phyloP scores from a whole-genome alignment of 2,329 filamentous ascomycete species.

The Tolypocladium pustulatum region DNA sequence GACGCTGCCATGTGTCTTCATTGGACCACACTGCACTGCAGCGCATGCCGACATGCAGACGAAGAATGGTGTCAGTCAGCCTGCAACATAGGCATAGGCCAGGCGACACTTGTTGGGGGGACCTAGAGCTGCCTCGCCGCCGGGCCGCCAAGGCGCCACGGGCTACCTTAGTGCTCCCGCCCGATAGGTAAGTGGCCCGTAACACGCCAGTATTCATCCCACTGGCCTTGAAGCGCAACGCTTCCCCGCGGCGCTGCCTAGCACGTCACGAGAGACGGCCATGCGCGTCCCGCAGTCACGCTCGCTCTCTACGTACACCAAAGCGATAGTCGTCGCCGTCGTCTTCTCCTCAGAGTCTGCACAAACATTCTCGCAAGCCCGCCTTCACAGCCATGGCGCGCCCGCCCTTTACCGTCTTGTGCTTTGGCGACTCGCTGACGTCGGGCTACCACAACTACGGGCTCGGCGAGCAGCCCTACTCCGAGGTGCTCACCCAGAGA shows the following conservation, averaged over 20 bases:
- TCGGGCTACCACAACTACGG: slow-evolving; percentile 39
- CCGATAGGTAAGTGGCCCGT: neutral
- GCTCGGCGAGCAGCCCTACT: slow-evolving; percentile 41
- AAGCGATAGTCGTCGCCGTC: neutral
- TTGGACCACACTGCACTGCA: no score
- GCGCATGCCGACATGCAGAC: no score
- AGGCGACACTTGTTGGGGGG: no score
- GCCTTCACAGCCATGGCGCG: slow-evolving; percentile 11
- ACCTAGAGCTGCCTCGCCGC: neutral
- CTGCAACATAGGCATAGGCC: no score
- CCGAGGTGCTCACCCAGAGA: slow-evolving; percentile 31
- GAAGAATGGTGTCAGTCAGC: no score
- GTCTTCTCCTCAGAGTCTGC: neutral
- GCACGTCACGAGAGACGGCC: neutral
- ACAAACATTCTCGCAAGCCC: neutral
- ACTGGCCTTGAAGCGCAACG: no score
- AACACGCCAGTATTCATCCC: no score
- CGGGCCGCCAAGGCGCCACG: neutral
- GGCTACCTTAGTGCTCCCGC: neutral
- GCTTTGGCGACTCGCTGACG: slow-evolving; percentile 56
- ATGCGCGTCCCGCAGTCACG: neutral
- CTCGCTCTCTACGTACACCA: neutral
- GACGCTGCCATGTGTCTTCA: no score
- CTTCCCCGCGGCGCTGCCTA: neutral
- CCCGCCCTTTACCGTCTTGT: slow-evolving; percentile 42